phyloP scores from a whole-genome alignment of 1,139 yeast species.

The Candida tetrigidarum region DNA sequence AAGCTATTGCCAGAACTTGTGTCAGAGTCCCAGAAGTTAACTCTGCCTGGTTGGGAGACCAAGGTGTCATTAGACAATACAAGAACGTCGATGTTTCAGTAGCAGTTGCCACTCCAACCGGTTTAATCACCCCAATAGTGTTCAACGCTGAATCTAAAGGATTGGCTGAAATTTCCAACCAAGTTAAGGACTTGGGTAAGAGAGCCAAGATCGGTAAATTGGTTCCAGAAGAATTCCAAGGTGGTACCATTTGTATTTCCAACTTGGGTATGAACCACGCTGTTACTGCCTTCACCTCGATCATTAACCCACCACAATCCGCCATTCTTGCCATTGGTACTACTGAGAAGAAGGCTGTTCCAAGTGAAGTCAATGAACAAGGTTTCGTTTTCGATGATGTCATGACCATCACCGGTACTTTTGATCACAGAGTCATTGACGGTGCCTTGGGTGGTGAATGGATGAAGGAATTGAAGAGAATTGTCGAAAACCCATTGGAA shows the following conservation, averaged over 20 bases:
- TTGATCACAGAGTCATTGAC: slow-evolving; percentile 96
- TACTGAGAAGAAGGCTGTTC: slow-evolving; percentile 88
- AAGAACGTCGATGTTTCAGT: slow-evolving; percentile 94
- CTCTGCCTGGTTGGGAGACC: slow-evolving; percentile 89
- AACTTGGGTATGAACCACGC: slow-evolving; percentile 99
- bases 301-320: slow-evolving; percentile 97
- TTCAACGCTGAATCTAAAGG: slow-evolving; percentile 89
- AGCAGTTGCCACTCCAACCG: slow-evolving; percentile 98
- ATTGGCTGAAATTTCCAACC: slow-evolving; percentile 74
- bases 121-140: slow-evolving; percentile 95
- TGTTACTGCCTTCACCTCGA: slow-evolving; percentile 89
- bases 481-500: slow-evolving; percentile 95
- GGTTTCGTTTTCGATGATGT: slow-evolving; percentile 94
- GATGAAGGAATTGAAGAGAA: slow-evolving; percentile 89
- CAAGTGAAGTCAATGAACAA: slow-evolving; percentile 86
- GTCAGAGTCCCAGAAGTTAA: slow-evolving; percentile 92
- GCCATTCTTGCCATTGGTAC: slow-evolving; percentile 96
- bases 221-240: slow-evolving; percentile 96
- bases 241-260: slow-evolving; percentile 98
- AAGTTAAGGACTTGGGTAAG: slow-evolving; percentile 91
- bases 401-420: slow-evolving; percentile 92
- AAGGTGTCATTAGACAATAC: slow-evolving; percentile 92
- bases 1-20: slow-evolving; percentile 92
- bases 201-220: slow-evolving; percentile 95
- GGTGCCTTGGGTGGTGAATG: slow-evolving; percentile 99